Evolutionary conservation across 225 moss, liverwort and hornwort genomes (phyloP).

Genomic region (Polytrichum commune): DNA sequence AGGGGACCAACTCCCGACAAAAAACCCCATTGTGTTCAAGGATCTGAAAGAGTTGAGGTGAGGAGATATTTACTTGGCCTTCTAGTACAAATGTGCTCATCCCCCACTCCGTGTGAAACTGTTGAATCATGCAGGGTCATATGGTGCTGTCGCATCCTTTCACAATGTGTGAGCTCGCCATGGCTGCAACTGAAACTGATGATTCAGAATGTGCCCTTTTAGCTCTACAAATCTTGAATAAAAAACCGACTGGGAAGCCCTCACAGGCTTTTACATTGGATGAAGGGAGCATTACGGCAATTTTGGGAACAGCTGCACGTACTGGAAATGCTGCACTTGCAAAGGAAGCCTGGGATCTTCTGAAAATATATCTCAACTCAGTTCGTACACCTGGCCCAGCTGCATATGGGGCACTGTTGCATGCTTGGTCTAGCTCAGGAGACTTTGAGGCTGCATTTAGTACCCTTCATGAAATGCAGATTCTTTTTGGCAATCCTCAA

Average conservation of each 20-base stretch:
- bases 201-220: slow-evolving; percentile 64
- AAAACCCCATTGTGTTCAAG: too few relatives aligned
- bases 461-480: slow-evolving; percentile 63
- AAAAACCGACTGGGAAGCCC: slow-evolving; percentile 17
- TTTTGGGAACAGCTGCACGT: slow-evolving; percentile 75
- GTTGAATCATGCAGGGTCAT: slow-evolving; percentile 43
- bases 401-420: slow-evolving; percentile 64
- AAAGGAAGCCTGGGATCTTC: slow-evolving; percentile 63
- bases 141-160: slow-evolving; percentile 46
- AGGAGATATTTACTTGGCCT: too few relatives aligned
- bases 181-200: slow-evolving; percentile 62
- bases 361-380: slow-evolving; percentile 40
- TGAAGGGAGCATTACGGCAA: slow-evolving; percentile 68
- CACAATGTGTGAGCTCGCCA: slow-evolving; percentile 55
- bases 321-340: slow-evolving; percentile 46
- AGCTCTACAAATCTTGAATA: slow-evolving; percentile 47
- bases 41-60: too few relatives aligned
- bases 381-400: slow-evolving; percentile 39
- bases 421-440: slow-evolving; percentile 63
- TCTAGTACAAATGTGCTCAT: background rate
- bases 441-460: slow-evolving; percentile 63
- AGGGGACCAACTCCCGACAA: too few relatives aligned
- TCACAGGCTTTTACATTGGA: slow-evolving; percentile 53
- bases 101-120: slow-evolving; percentile 6
- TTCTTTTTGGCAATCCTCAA: slow-evolving; percentile 32